Conservation (phyloP, 2,329 filamentous ascomycete species). For the Fusarium sp. region DNA sequence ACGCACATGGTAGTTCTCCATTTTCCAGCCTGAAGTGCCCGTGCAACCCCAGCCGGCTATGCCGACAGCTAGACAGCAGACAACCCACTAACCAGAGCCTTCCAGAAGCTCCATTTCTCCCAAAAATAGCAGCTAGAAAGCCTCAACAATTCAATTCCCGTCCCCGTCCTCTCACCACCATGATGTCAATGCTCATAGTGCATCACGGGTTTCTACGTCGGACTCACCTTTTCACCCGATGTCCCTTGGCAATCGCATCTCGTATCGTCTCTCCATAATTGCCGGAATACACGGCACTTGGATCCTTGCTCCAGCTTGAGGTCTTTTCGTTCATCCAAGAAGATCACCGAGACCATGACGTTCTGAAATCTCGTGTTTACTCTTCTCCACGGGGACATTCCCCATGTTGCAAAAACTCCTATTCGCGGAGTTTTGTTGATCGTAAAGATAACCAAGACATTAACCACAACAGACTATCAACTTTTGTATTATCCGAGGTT, state of each 20-base stretch:
- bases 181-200: slow-evolving; percentile 36
- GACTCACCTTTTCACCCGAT: neutral
- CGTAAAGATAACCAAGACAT: neutral
- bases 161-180: slow-evolving; percentile 30
- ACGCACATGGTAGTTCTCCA: neutral
- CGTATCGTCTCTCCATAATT: neutral
- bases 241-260: slow-evolving; percentile 6
- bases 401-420: slow-evolving; percentile 27
- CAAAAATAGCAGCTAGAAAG: slow-evolving; percentile 27
- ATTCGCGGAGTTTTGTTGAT: slow-evolving; percentile 31
- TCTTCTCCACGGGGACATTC: slow-evolving; percentile 1
- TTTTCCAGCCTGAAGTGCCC: neutral
- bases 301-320: slow-evolving; percentile 6
- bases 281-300: slow-evolving; percentile 23
- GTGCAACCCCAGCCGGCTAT: slow-evolving; percentile 22
- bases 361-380: slow-evolving; percentile 28
- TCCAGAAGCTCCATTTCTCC: slow-evolving; percentile 15
- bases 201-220: slow-evolving; percentile 11
- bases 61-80: slow-evolving; percentile 7
- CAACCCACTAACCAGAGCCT: slow-evolving; percentile 9
- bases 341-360: slow-evolving; percentile 26
- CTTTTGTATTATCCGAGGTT: slow-evolving; percentile 5
- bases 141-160: neutral
- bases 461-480: neutral
- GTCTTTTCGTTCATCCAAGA: slow-evolving; percentile 6